Evolutionary conservation across 805 yeast genomes (phyloP), one percentile per base, ranked within the genome.

Genomic region (Wickerhamomyces alni): DNA sequence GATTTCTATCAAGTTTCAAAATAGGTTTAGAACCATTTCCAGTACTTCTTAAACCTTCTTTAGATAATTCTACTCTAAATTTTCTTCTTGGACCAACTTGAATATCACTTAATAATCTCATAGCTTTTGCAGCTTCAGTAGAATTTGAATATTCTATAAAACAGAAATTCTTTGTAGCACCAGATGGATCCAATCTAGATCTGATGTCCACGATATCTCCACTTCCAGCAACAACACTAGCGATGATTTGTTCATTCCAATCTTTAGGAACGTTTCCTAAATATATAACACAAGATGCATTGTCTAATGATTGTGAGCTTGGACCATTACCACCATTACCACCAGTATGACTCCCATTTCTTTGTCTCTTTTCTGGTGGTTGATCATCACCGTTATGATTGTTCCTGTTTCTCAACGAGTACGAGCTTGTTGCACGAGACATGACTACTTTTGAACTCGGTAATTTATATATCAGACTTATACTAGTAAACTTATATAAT

Each of bases 181-280:
- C 77, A 10, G 72, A 66, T 2, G 57, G 51, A 30, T 55, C 58
- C 18, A 55, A 39, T 33, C 58, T 42, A 9, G 52, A 42, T 48
- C 86, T 69, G 8, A 82, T 81, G 46, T 80, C 86, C 13, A 79
- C 77, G 19, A 84, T 75, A 3, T 75, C 73, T 1, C 93, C 93
- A 9, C 84, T 70, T 1, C 89, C 89, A 39, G 84, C 79, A 18
- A 82, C 80, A 10, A 83, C 74, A 22, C 79, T 74, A 38, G 77
- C 74, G 27, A 83, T 65, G 13, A 71, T 74, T 37, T 74, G 75
- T 40, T 74, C 80, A 45, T 70, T 78, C 93, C 93, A 84, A 44
- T 79, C 80, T 47, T 72, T 72, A 1, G 93, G 93, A 21, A 83
- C 63, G 48, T 72, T 74, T 13, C 86, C 87, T 12, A 80, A 48